These are phyloP conservation scores for Blumeriella jaapii DNA, from an alignment of 2,329 filamentous ascomycete genomes.

Conservation along the genomic window DNA sequence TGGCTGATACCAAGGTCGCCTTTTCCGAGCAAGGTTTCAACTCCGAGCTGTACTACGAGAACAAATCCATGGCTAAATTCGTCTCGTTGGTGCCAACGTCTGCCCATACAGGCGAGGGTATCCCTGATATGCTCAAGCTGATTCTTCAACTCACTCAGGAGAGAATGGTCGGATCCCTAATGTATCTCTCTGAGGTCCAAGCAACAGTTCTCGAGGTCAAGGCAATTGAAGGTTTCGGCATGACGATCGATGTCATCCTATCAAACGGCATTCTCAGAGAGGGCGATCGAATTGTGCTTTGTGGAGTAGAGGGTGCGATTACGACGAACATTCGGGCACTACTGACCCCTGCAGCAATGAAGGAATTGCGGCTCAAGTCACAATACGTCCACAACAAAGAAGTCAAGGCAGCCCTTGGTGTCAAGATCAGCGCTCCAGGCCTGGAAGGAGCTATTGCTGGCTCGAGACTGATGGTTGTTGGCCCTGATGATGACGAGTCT, in stretches of 20 bases:
- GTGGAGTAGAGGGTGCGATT: slow-evolving; percentile 93
- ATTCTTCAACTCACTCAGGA: slow-evolving; percentile 88
- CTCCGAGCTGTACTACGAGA: slow-evolving; percentile 91
- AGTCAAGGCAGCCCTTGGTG: slow-evolving; percentile 94
- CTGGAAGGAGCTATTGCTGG: slow-evolving; percentile 94
- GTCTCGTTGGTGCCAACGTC: slow-evolving; percentile 97
- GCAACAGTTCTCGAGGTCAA: slow-evolving; percentile 98
- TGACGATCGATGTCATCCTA: slow-evolving; percentile 94
- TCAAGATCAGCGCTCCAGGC: slow-evolving; percentile 95
- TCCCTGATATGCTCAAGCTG: slow-evolving; percentile 96
- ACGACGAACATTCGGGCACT: slow-evolving; percentile 90
- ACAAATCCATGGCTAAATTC: slow-evolving; percentile 89
- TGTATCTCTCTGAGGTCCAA: slow-evolving; percentile 97
- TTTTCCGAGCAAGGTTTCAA: slow-evolving; percentile 98
- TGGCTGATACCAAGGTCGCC: slow-evolving; percentile 83
- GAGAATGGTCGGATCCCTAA: slow-evolving; percentile 91
- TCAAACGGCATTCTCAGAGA: slow-evolving; percentile 92
- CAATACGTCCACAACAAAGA: slow-evolving; percentile 98
- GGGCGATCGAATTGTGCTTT: slow-evolving; percentile 88
- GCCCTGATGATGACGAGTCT: slow-evolving; percentile 90
- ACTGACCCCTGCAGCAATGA: slow-evolving; percentile 83
- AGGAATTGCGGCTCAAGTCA: slow-evolving; percentile 90
- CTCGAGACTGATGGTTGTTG: slow-evolving; percentile 86
- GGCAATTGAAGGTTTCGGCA: slow-evolving; percentile 96
- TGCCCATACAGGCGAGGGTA: slow-evolving; percentile 96